Evolutionary conservation across 106 monocot genomes (phyloP).

Genomic region (Gastrodia elata): DNA sequence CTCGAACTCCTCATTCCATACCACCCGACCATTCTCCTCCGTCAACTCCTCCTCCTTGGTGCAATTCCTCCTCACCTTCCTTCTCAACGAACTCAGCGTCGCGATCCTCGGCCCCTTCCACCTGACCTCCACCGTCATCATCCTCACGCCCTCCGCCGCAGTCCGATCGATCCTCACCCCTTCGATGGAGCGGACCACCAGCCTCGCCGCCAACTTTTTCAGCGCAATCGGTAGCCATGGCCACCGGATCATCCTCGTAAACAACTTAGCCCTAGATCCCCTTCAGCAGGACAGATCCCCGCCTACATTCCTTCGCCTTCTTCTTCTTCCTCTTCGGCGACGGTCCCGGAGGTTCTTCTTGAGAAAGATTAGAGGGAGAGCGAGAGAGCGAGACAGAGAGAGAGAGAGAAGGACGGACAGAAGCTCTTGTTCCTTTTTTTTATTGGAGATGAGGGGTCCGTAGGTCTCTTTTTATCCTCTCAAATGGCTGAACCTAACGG

Average conservation of each 20-base stretch:
- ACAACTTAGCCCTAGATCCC: conserved; percentile 14
- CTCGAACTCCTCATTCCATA: conserved; percentile 23
- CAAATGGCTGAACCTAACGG: too few relatives aligned
- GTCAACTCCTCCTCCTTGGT: conserved; percentile 38
- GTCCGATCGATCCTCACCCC: conserved; percentile 6
- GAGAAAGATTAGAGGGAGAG: not conserved
- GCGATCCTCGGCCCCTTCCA: conserved; percentile 38
- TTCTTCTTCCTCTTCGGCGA: not conserved
- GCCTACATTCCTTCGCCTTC: not conserved
- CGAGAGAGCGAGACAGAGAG: not conserved
- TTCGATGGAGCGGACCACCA: conserved; percentile 28
- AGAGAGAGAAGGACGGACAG: too few relatives aligned
- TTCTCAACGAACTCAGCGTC: conserved; percentile 25
- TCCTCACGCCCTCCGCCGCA: not conserved
- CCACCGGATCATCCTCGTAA: conserved; percentile 51
- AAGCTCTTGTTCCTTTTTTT: too few relatives aligned
- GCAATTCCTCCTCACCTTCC: conserved; percentile 43
- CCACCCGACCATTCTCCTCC: conserved; percentile 17
- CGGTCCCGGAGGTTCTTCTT: not conserved
- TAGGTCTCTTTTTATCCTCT: too few relatives aligned
- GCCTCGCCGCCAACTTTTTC: conserved; percentile 33
- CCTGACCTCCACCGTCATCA: conserved; percentile 35
- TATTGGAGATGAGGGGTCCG: too few relatives aligned
- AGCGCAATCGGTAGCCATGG: conserved; percentile 41
- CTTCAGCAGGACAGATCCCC: not conserved